Evolutionary conservation across 2,329 filamentous ascomycete species (phyloP), one percentile per base, ranked within the genome.

Genomic region (Diaporthe batatas): DNA sequence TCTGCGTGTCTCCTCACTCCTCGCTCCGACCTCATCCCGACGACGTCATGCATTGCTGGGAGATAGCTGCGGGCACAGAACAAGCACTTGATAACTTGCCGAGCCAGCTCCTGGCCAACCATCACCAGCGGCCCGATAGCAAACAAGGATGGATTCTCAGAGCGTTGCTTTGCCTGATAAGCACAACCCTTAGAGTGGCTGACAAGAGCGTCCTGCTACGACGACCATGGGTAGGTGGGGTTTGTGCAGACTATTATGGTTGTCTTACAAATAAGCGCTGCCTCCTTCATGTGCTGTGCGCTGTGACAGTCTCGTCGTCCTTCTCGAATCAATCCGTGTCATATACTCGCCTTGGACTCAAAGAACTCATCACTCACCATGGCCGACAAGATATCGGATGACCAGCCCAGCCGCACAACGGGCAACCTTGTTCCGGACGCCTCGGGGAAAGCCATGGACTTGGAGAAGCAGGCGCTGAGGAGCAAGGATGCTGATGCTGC

Each of bases 391-490:
- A 53, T 58, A 49, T 68, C 62, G 2, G 64, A 29, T 34, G 58
- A 47, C n/a, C 57, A 62, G 16, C n/a, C 32, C 55, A 54, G 64
- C 47, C 25, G 44, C 2, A 29, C 29, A 29, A 29, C 14, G 51
- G 68, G 54, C 57, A 70, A 59, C 44, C 8, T 7, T 42, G 25
- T 49, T 21, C 47, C 29, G 55, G 23, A 53, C 10, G 59, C 53
- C 18, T 25, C 47, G 32, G 68, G n/a, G 8, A 64, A 64, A 44
- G 42, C 34, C n/a, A 39, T 58, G 54, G 73, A 75, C 23, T 11
- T 55, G 6, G 73, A 75, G 62, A 71, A 71, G 57, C 72, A 75
- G 53, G 51, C 42, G 21, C 57, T 73, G n/a, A 36, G 25, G 39
- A 47, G 32, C 49, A 39, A 62, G 29, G 51, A 72, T 14, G 74